A percentile compares a stretch with the other conserved stretches of the same genome.
Conservation (phyloP, 2,329 filamentous ascomycete species). For the Chrysosporium keratinophilum region DNA sequence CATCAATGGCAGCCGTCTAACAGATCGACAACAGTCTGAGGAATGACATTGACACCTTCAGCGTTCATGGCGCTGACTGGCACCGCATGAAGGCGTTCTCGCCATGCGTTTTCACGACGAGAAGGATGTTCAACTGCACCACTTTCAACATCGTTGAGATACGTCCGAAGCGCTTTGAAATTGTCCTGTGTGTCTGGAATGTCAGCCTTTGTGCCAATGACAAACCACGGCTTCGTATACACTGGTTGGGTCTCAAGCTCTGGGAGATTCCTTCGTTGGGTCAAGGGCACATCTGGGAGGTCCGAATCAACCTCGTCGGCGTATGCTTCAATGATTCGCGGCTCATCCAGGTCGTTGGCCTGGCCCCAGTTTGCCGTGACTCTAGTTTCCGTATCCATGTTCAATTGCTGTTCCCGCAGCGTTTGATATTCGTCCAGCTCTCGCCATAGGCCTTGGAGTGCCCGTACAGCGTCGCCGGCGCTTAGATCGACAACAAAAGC, state of each 20-base stretch:
- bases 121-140: conserved; percentile 63
- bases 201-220: conserved; percentile 88
- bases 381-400: conserved; percentile 22
- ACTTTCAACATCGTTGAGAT: conserved; percentile 56
- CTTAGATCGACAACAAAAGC: conserved; percentile 86
- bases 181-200: conserved; percentile 67
- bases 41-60: conserved; percentile 59
- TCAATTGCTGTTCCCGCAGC: conserved; percentile 60
- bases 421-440: conserved; percentile 85
- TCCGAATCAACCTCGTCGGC: conserved; percentile 8
- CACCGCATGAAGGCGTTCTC: conserved; percentile 50
- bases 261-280: conserved; percentile 11
- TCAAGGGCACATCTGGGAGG: not conserved
- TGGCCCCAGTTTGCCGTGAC: not conserved
- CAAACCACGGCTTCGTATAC: conserved; percentile 92
- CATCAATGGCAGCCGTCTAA: conserved; percentile 24
- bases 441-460: conserved; percentile 73
- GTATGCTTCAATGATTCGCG: conserved; percentile 12
- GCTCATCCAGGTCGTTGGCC: conserved; percentile 10
- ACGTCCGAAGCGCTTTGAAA: conserved; percentile 57
- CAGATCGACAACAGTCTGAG: conserved; percentile 33
- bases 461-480: conserved; percentile 65
- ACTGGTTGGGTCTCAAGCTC: conserved; percentile 51
- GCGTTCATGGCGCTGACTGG: conserved; percentile 84
- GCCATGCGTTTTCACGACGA: conserved; percentile 56